Evolutionary conservation across 495 filamentous ascomycete genomes (phyloP).

Genomic region (Hypoxylon fragiforme): DNA sequence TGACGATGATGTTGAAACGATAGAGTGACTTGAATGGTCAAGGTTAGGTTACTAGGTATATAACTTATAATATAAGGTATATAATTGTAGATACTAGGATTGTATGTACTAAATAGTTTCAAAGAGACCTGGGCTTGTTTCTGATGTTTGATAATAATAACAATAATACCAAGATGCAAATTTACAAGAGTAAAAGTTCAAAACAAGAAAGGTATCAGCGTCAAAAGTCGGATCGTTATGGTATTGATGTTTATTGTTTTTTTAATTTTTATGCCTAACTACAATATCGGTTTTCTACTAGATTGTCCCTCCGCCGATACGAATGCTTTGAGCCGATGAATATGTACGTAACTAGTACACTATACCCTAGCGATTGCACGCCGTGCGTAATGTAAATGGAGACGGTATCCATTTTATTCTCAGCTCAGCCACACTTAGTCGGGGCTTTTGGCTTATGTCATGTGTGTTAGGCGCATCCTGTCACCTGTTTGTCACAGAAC

Average conservation of each 20-base stretch:
- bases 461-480: neutral
- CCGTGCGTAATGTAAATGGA: constrained; percentile 16
- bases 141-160: too few species aligned
- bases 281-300: too few species aligned
- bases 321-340: constrained; percentile 23
- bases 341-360: too few species aligned
- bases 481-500: neutral
- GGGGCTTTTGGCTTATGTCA: neutral
- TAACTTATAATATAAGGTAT: neutral
- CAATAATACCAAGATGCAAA: too few species aligned
- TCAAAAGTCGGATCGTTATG: neutral
- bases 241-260: constrained; percentile 9
- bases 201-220: constrained; percentile 2
- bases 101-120: too few species aligned
- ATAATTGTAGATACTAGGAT: too few species aligned
- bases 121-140: too few species aligned
- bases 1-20: constrained; percentile 22
- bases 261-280: constrained; percentile 16
- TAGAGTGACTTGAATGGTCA: constrained; percentile 4
- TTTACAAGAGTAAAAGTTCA: too few species aligned
- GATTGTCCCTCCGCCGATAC: too few species aligned
- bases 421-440: constrained; percentile 30
- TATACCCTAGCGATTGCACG: constrained; percentile 9
- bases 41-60: neutral
- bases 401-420: constrained; percentile 20